Evolutionary conservation across 331 rosid species (phyloP), one percentile per base, ranked within the genome.

Genomic region (Pyracantha coccinea): DNA sequence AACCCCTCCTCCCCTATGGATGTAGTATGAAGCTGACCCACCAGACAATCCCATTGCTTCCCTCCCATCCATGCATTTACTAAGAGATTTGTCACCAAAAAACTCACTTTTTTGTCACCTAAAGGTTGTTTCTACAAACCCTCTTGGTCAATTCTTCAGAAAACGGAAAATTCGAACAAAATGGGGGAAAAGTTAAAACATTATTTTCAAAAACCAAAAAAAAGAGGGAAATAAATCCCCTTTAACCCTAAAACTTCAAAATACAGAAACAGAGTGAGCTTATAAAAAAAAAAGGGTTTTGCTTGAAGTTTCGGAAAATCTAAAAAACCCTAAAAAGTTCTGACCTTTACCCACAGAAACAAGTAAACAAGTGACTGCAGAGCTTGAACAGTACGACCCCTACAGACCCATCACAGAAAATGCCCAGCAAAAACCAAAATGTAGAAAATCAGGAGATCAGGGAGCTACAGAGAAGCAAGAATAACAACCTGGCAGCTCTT

Each of bases 41-140:
- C 90, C 93, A 80, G 97, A 83, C 80, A 92, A 79, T 82, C 96
- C 82, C 97, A 92, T 95, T 65, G 89, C 99, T 84, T 95, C 96
- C 85, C 97, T 90, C 80, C 88, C 89, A 87, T 95, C 97, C 99
- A 95, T 95, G 95, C 97, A 95, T 90, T 90, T 80, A 91, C 89
- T 57, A 60, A 73, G 23, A 83, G 76, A 84, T 63, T 76, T n/a
- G 69, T 53, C 69, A 73, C 83, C 50, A 45, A 80, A 57, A 65
- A 33, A 14, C 75, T 59, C 13, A 5, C 5, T 44, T 53, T 81
- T 21, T 68, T 44, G 52, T 41, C 53, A 74, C 69, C 82, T 79
- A 55, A 68, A 81, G 67, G 7, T 71, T 19, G 79, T 32, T 71
- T 65, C 29, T 25, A 38, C 15, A 63, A 9, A 63, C 9, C n/a